Conservation (phyloP, 1,284 basidiomycete species). For the Phylloporus gajari region DNA sequence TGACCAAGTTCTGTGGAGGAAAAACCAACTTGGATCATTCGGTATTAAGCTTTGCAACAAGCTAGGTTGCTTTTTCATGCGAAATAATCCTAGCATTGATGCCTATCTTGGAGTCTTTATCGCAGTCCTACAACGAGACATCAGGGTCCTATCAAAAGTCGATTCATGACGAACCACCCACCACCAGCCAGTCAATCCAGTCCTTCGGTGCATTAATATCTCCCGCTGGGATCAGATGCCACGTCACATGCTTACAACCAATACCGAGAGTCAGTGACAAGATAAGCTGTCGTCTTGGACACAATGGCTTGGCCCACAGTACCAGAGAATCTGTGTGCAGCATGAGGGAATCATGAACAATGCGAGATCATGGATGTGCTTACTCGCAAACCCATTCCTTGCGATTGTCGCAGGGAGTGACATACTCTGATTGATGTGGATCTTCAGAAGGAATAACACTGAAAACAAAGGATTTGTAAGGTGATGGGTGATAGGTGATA, state of each 20-base stretch:
- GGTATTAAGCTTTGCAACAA: constrained; percentile 65
- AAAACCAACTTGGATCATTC: constrained; percentile 72
- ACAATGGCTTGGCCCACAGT: constrained; percentile 87
- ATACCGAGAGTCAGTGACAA: constrained; percentile 90
- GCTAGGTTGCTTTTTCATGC: constrained; percentile 71
- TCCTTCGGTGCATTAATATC: constrained; percentile 66
- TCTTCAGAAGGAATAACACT: constrained; percentile 86
- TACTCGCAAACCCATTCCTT: constrained; percentile 86
- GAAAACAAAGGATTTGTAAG: constrained; percentile 21
- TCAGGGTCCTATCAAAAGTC: constrained; percentile 15
- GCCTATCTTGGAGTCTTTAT: constrained; percentile 72
- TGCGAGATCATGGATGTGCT: constrained; percentile 37
- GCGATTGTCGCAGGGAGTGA: constrained; percentile 83
- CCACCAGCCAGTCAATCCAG: constrained; percentile 82
- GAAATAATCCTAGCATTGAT: constrained; percentile 91
- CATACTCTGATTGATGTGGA: constrained; percentile 90
- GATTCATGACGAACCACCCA: constrained; percentile 49
- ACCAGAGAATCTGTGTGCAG: constrained; percentile 76
- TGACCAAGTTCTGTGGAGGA: constrained; percentile 85
- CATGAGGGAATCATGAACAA: constrained; percentile 12
- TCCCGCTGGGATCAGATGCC: constrained; percentile 80
- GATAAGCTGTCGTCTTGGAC: constrained; percentile 70
- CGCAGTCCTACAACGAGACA: constrained; percentile 55
- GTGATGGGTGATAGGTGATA: constrained; percentile 10
- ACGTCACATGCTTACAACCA: constrained; percentile 87